A percentile compares a stretch with the other conserved stretches of the same genome.
phyloP scores from a whole-genome alignment of 1,139 yeast species.

The Petasospora rhodanensis region DNA sequence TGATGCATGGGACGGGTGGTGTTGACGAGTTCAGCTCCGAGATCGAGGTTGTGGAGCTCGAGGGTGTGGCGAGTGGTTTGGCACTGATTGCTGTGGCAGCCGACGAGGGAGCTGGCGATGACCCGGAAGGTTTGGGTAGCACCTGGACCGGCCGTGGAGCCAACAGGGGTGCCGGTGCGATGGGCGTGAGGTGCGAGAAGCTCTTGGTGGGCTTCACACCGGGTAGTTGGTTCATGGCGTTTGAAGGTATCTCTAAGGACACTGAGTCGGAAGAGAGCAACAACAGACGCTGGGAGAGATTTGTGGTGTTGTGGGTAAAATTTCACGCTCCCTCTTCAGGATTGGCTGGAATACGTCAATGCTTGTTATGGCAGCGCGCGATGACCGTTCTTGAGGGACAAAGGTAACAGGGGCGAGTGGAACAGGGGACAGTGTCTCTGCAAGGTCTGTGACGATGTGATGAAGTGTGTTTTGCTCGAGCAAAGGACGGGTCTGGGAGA shows the following conservation, averaged over 20 bases:
- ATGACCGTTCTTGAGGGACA: too few species aligned
- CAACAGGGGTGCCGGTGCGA: slow-evolving; percentile 21
- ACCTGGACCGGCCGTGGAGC: slow-evolving; percentile 22
- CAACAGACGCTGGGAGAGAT: too few species aligned
- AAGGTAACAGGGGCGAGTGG: too few species aligned
- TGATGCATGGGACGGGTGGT: slow-evolving; percentile 30
- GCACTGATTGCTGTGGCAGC: neutral
- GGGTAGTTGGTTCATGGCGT: slow-evolving; percentile 4
- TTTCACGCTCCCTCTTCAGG: too few species aligned
- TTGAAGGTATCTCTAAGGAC: neutral
- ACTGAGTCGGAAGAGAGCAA: too few species aligned
- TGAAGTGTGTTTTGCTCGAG: too few species aligned
- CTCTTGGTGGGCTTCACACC: slow-evolving; percentile 7
- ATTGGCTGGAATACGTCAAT: too few species aligned
- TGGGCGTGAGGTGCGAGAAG: slow-evolving; percentile 16
- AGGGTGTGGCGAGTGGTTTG: slow-evolving; percentile 4
- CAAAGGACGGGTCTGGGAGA: too few species aligned
- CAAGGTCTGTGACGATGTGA: too few species aligned
- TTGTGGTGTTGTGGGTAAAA: slow-evolving; percentile 1
- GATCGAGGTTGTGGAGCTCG: slow-evolving; percentile 2
- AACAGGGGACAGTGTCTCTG: too few species aligned
- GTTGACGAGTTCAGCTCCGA: slow-evolving; percentile 5
- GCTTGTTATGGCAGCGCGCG: too few species aligned
- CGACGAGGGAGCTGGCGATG: too few species aligned
- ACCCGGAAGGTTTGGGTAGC: slow-evolving; percentile 20